A percentile compares a stretch with the other conserved stretches of the same genome.
Conservation (phyloP, 306 rosid species). For the Biancaea sappan region DNA sequence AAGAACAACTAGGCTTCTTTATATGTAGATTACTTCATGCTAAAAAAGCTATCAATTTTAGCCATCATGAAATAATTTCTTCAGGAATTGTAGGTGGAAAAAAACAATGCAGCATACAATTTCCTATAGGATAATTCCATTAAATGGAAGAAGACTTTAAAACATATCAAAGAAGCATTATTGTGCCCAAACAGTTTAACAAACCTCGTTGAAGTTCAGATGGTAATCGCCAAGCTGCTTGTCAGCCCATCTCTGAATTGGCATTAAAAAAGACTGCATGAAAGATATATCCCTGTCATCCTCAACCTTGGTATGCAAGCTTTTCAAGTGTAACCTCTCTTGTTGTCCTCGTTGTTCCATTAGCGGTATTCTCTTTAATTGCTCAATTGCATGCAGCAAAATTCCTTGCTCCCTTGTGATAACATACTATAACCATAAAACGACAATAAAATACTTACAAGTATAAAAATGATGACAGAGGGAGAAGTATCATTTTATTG, state of each 20-base stretch:
- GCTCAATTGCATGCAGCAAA: conserved; percentile 85
- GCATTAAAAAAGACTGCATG: conserved; percentile 81
- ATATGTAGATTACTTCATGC: neutral
- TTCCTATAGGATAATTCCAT: neutral
- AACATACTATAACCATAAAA: conserved; percentile 61
- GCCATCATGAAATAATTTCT: neutral
- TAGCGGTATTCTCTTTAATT: conserved; percentile 86
- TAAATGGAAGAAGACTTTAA: conserved; percentile 11
- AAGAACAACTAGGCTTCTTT: neutral
- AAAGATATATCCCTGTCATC: conserved; percentile 69
- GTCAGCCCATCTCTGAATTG: conserved; percentile 86
- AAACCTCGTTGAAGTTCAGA: conserved; percentile 84
- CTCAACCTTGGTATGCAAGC: conserved; percentile 74
- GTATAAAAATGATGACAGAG: conserved; percentile 10
- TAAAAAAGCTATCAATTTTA: neutral
- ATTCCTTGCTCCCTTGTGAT: conserved; percentile 84
- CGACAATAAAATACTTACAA: conserved; percentile 27
- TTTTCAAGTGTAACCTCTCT: conserved; percentile 84
- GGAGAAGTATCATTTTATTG: neutral
- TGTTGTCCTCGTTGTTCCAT: conserved; percentile 96
- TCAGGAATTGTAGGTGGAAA: neutral
- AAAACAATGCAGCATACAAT: neutral
- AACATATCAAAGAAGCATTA: conserved; percentile 31
- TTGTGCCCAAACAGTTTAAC: conserved; percentile 35
- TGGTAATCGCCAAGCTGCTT: conserved; percentile 96